Evolutionary conservation across 352 stramenopile species (phyloP).

Genomic region (Elongisporangium anandrum): DNA sequence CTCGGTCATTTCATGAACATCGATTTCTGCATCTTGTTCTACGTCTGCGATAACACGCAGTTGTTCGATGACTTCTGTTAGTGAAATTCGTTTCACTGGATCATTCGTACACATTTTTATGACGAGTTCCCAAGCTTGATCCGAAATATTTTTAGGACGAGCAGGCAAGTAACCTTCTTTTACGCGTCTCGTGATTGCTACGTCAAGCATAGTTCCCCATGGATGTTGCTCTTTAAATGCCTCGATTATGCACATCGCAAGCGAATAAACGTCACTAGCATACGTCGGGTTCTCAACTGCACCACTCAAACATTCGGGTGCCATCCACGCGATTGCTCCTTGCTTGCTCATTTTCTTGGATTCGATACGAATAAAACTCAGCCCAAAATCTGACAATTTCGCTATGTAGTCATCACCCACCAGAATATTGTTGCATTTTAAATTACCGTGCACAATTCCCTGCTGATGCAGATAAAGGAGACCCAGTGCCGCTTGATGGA

Average conservation of each 20-base stretch:
- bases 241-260: slow-evolving; percentile 1
- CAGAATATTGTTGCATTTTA: slow-evolving; percentile 21
- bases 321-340: not conserved
- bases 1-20: too few species aligned
- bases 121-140: not conserved
- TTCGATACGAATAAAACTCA: slow-evolving; percentile 3
- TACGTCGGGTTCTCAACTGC: not conserved
- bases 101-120: not conserved
- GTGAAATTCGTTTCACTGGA: not conserved
- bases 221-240: not conserved
- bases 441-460: slow-evolving; percentile 9
- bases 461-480: slow-evolving; percentile 15
- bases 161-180: not conserved
- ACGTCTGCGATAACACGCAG: too few species aligned
- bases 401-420: slow-evolving; percentile 6
- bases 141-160: not conserved
- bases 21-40: too few species aligned
- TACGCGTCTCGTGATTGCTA: not conserved
- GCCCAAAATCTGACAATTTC: slow-evolving; percentile 19
- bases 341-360: not conserved
- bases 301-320: not conserved
- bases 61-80: not conserved
- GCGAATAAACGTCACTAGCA: not conserved
- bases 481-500: slow-evolving; percentile 13
- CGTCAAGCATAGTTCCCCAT: not conserved